A percentile compares a stretch with the other conserved stretches of the same genome.
Evolutionary conservation across 345 rosid species (phyloP).

Genomic region (Garcia nutans): DNA sequence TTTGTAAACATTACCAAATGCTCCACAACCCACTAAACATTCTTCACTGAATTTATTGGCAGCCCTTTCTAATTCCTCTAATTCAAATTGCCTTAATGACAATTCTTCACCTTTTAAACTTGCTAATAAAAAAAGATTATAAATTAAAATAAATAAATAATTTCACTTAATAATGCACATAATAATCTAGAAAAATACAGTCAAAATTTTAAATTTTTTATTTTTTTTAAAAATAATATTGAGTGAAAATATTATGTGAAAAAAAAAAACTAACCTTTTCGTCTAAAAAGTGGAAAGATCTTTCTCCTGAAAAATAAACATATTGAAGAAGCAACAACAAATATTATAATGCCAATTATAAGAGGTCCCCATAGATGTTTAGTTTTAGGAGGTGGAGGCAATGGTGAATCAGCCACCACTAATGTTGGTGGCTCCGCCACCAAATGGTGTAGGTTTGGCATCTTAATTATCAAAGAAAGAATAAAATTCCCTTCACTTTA

Average conservation of each 20-base stretch:
- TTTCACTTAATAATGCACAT: neutral
- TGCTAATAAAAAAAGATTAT: constrained; percentile 17
- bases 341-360: constrained; percentile 26
- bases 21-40: constrained; percentile 54
- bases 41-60: constrained; percentile 49
- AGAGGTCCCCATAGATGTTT: constrained; percentile 23
- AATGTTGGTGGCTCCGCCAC: constrained; percentile 1
- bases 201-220: too few relatives aligned
- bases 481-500: neutral
- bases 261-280: constrained; percentile 32
- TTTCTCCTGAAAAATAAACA: constrained; percentile 34
- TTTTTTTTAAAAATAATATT: too few relatives aligned
- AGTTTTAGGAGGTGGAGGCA: neutral
- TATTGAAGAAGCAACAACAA: constrained; percentile 22
- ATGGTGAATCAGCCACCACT: constrained; percentile 1
- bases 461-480: neutral
- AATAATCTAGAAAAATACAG: too few relatives aligned
- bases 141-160: neutral
- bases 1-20: constrained; percentile 51
- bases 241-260: neutral
- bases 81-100: constrained; percentile 41
- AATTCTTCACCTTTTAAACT: constrained; percentile 33
- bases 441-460: neutral
- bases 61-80: constrained; percentile 45
- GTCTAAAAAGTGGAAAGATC: constrained; percentile 27